Base-by-base conservation (phyloP, 2,329 filamentous ascomycete genomes). In the Fulvia fulva region DNA sequence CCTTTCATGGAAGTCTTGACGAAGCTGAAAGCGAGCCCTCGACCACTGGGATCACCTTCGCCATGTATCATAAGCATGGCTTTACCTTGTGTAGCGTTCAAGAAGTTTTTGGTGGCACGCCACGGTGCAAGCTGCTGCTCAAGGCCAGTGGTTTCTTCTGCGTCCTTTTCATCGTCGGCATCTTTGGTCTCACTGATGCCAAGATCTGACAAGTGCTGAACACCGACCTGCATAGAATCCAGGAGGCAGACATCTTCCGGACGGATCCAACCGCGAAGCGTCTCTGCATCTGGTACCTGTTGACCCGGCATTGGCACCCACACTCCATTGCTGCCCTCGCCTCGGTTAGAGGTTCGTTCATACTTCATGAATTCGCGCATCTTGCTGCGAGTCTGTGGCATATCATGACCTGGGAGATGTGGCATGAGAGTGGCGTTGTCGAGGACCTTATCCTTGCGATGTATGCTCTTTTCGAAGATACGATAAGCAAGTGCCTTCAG, bases 1-100 rank as follows among this genome's bases (percentile, higher is more conserved):
- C 94, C 94, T 75, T 99, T 99, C 94, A 99, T 99, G 0, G 91
- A 96, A 0, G 92, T 97, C 70, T 94, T 91, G 73, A 99, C 92
- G 74, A 99, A 97, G 72, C 90, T 97, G 78, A 97, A 96, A 2
- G 90, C 94, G 59, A 97, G 86, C 1, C 94, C 94, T 68, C 92
- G 89, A 23, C 91, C 91, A 0, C 93, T 96, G 3, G 94, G 94
- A 71, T 99, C 94, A 56, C 94, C 94, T 64, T 95, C 90, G 21
- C 94, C 94, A 67, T 97, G 92, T 12, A 99, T 82, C 66, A 92
- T 89, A 47, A 99, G 83, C 94, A 99, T 99, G 2, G 94, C 94
- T 73, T 99, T 99, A 59, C 91, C 91, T 60, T 91, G 87, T 51
- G 90, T 93, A 1, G 94, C 94, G 64, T 97, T 89, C 59, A 97